Percentiles rank a stretch among this genome's conserved stretches.
phyloP scores from a whole-genome alignment of 257 asterid genomes.

The Plectranthus barbatus region DNA sequence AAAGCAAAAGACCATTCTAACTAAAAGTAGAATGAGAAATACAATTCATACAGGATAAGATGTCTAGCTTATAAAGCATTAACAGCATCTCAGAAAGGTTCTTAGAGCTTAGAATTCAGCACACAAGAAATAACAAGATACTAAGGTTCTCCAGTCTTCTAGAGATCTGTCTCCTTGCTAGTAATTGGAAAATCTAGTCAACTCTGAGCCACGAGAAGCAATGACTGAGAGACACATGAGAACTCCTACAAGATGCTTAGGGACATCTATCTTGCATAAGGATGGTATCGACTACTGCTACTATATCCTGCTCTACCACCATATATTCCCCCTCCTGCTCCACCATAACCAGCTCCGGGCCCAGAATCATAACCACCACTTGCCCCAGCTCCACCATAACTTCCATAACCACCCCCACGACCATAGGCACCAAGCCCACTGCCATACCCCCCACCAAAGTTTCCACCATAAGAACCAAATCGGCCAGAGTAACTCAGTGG shows the following conservation, averaged over 20 bases:
- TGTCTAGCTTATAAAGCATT: conserved; percentile 31
- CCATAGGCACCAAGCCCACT: conserved; percentile 78
- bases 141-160: conserved; percentile 55
- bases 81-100: conserved; percentile 13
- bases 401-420: conserved; percentile 77
- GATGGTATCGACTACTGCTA: conserved; percentile 90
- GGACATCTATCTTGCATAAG: conserved; percentile 79
- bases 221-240: conserved; percentile 33
- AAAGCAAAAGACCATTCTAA: conserved; percentile 18
- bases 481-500: conserved; percentile 74
- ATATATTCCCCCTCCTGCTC: conserved; percentile 72
- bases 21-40: conserved; percentile 12
- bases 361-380: conserved; percentile 81
- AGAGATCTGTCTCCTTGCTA: conserved; percentile 54
- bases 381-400: conserved; percentile 56
- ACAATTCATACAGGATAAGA: conserved; percentile 24
- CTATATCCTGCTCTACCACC: conserved; percentile 96
- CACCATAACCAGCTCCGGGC: conserved; percentile 64
- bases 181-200: conserved; percentile 45
- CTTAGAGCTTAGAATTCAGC: conserved; percentile 18
- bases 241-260: conserved; percentile 60
- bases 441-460: conserved; percentile 59
- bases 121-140: conserved; percentile 16
- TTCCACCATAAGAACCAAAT: conserved; percentile 71
- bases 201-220: conserved; percentile 45